A percentile compares a stretch with the other conserved stretches of the same genome.
These are phyloP conservation scores for Cladosporium cucumerinum DNA, from an alignment of 2,329 filamentous ascomycete genomes.

Conservation along the genomic window DNA sequence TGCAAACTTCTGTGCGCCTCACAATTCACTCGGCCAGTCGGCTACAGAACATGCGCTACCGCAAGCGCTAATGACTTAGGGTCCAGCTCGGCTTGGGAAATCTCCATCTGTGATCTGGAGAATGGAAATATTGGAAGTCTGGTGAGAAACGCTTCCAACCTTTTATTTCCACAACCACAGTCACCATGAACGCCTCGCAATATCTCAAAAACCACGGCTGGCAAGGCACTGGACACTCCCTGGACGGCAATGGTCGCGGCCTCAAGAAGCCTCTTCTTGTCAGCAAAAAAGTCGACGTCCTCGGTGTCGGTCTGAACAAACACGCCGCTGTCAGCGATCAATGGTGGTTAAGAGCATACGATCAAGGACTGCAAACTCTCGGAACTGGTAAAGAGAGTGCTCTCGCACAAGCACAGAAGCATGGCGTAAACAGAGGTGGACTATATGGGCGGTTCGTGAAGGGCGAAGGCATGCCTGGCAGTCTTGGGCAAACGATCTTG, in stretches of 20 bases:
- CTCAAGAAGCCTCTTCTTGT: conserved; percentile 80
- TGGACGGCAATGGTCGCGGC: conserved; percentile 73
- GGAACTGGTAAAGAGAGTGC: conserved; percentile 59
- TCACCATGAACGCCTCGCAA: conserved; percentile 74
- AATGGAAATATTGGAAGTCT: neutral
- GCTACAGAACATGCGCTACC: neutral
- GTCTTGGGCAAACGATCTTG: conserved; percentile 43
- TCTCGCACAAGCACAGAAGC: conserved; percentile 44
- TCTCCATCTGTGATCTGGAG: neutral
- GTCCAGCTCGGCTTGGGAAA: neutral
- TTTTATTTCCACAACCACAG: neutral
- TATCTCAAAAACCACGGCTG: conserved; percentile 85
- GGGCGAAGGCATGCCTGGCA: conserved; percentile 74
- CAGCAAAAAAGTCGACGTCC: conserved; percentile 73
- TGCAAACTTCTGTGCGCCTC: neutral
- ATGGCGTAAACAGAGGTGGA: conserved; percentile 50
- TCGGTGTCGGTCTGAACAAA: conserved; percentile 77
- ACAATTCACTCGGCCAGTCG: neutral
- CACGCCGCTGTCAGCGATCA: conserved; percentile 66
- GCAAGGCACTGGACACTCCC: conserved; percentile 82
- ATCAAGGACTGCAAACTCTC: conserved; percentile 80
- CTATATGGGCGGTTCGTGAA: conserved; percentile 83
- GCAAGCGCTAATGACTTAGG: neutral
- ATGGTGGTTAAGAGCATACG: conserved; percentile 96
- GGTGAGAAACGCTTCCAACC: neutral